Evolutionary conservation across 257 asterid species (phyloP), one percentile per base, ranked within the genome.

Genomic region (Solanum infundibuliforme): DNA sequence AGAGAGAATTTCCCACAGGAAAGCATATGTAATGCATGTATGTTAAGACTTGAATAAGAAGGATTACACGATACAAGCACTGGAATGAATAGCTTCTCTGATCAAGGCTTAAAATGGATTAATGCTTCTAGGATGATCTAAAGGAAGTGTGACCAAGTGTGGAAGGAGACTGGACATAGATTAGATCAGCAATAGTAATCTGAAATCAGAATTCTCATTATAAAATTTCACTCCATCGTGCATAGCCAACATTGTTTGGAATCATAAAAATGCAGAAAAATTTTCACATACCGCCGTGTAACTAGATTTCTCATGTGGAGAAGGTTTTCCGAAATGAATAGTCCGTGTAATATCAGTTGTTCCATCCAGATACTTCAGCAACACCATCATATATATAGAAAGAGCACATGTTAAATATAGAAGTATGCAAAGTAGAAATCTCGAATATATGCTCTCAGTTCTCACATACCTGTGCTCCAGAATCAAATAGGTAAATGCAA

Each of bases 321-420:
- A 91, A 87, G 99, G 98, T 79, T 93, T 92, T 86, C 99, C 99
- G 85, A 95, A 97, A 92, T 97, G 99, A 68, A 95, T 96, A 46
- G 99, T 97, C 92, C 99, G 92, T 23, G 99, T 95, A 88, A 97
- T 95, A 91, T 97, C 99, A 72, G 99, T 97, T 93, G 99, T 95
- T 91, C 99, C 99, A 90, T 97, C 99, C 88, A 94, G 90, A 90
- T 95, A 97, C 99, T 97, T 87, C 79, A 92, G 88, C 77, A 55
- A 88, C 55, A 90, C 36, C 39, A 36, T 69, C 83, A 76, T 38
- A 76, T 38, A 39, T 12, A 39, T 76, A 39, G 34, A 38, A 76
- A 39, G 60, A 39, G 4, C 12, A 76, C 34, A 76, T 39, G 58
- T 39, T 76, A 76, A n/a, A 39, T 76, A 76, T n/a, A 76, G 23